Evolutionary conservation across 2,329 filamentous ascomycete genomes (phyloP), one percentile per base, ranked within the genome.

Genomic region (Cyphellophora attinorum): DNA sequence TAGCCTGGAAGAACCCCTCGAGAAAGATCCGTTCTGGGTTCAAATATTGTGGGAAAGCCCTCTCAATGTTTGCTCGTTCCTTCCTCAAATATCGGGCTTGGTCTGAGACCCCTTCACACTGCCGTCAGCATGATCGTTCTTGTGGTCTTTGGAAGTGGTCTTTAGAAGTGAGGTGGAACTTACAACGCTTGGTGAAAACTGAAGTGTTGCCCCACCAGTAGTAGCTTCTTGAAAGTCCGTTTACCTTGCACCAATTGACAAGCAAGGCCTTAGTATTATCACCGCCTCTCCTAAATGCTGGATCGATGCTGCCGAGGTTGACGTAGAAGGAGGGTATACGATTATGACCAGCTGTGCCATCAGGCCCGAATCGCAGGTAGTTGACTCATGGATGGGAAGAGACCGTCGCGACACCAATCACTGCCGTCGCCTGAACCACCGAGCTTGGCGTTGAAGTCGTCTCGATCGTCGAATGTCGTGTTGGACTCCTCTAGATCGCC

Each of bases 301-400:
- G 21, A 25, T 25, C 21, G n/a, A n/a, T n/a, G n/a, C n/a, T n/a
- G 21, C n/a, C n/a, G 21, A 25, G 21, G 21, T 25, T 25, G 21
- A 8, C n/a, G 21, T 25, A 25, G 21, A 25, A 25, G 8, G 21
- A 8, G 21, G n/a, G 8, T 8, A 25, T 8, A 8, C n/a, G 8
- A n/a, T 25, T n/a, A 8, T 25, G 8, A 8, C 8, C n/a, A n/a
- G 21, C 21, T n/a, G n/a, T 8, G 21, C 21, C 21, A n/a, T n/a
- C 21, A 25, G 21, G 21, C 21, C n/a, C 21, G 21, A 8, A 8
- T 25, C n/a, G 21, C 21, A 25, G 8, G 8, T 25, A n/a, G 21
- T 8, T 8, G 21, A 25, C n/a, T 8, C 8, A n/a, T 25, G 8
- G 21, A 8, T 8, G 21, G 21, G 21, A 25, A 25, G 21, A 8